Conservation (phyloP, 441 rosid species). For the Viola pubescens region DNA sequence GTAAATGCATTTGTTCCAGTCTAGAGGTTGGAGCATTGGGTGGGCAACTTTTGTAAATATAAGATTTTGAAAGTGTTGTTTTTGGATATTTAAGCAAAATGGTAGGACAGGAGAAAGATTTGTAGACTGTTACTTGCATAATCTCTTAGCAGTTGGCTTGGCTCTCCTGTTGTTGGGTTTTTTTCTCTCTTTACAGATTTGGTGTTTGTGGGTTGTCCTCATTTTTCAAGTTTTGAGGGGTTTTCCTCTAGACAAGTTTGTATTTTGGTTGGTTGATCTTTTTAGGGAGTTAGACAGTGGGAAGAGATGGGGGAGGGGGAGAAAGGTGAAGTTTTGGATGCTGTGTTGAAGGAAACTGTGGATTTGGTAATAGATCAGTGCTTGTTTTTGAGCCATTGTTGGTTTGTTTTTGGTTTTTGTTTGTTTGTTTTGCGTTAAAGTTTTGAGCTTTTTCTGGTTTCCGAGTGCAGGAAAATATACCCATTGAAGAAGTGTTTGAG, state of each 20-base stretch:
- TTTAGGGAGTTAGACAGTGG: conserved; percentile 10
- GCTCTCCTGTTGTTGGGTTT: conserved; percentile 10
- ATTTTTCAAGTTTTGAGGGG: conserved; percentile 12
- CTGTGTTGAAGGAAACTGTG: conserved; percentile 80
- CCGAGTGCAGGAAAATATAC: conserved; percentile 70
- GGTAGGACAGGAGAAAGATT: conserved; percentile 4
- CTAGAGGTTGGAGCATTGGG: neutral
- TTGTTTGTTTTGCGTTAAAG: conserved; percentile 8
- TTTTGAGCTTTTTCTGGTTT: neutral
- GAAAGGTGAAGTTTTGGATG: conserved; percentile 70
- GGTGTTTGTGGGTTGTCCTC: conserved; percentile 25
- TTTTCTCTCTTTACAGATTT: conserved; percentile 21
- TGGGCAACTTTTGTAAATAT: conserved; percentile 2
- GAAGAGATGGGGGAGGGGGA: conserved; percentile 41
- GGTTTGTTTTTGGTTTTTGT: conserved; percentile 1
- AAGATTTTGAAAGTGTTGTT: neutral
- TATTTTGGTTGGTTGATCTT: neutral
- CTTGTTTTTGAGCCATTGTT: conserved; percentile 21
- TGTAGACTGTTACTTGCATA: conserved; percentile 20
- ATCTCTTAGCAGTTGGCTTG: conserved; percentile 32
- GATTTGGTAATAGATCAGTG: conserved; percentile 88
- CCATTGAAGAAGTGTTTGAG: conserved; percentile 89
- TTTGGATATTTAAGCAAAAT: neutral
- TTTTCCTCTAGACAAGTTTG: neutral
- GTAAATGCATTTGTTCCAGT: neutral